phyloP scores from a whole-genome alignment of 139 green algal genomes.

The Chlorella vulgaris region DNA sequence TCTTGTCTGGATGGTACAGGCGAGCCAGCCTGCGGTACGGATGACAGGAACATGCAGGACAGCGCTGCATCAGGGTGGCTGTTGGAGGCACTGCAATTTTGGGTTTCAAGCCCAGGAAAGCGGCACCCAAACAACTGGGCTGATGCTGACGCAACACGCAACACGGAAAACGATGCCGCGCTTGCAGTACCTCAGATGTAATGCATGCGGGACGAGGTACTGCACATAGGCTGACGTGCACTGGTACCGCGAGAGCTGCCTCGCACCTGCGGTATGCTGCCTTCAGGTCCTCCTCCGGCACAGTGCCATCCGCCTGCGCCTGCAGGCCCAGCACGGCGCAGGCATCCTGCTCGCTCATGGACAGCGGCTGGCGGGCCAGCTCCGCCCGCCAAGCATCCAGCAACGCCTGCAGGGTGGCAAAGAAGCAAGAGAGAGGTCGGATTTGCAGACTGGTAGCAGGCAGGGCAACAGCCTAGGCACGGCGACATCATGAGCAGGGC shows the following conservation, averaged over 20 bases:
- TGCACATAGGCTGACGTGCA: no score
- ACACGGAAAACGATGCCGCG: no score
- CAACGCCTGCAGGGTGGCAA: constrained; percentile 62
- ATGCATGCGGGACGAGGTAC: not conserved
- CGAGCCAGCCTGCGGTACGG: constrained; percentile 45
- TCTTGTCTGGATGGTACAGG: constrained; percentile 94
- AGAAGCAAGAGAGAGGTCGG: not conserved
- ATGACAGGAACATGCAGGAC: not conserved
- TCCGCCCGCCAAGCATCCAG: constrained; percentile 88
- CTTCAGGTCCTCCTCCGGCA: constrained; percentile 82
- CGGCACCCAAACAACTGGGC: no score
- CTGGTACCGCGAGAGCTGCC: no score
- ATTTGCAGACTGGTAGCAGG: not conserved
- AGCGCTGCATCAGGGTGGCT: no score
- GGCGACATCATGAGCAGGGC: not conserved
- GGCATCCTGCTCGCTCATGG: constrained; percentile 73
- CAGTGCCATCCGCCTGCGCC: constrained; percentile 24
- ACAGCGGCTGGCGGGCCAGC: constrained; percentile 73
- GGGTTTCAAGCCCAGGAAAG: not conserved
- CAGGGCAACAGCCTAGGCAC: not conserved
- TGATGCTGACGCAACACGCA: no score
- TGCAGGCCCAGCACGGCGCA: constrained; percentile 69
- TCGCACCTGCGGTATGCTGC: constrained; percentile 76
- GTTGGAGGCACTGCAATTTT: not conserved
- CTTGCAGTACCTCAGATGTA: not conserved